These are phyloP conservation scores for Aspergillus indologenus DNA, from an alignment of 495 filamentous ascomycete genomes.

Conservation along the genomic window DNA sequence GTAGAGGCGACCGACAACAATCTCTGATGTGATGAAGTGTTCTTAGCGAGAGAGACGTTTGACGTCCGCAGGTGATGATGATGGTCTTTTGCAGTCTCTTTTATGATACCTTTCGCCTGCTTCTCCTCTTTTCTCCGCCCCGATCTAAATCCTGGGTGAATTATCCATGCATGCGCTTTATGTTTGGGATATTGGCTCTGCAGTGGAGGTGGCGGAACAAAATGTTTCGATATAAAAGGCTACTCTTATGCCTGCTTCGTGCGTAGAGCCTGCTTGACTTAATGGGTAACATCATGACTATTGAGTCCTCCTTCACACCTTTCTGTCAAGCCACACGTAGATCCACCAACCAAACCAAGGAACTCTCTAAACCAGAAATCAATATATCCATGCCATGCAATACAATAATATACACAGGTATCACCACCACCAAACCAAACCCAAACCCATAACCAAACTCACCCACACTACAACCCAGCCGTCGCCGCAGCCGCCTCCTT, in stretches of 20 bases:
- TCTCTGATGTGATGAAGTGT: background rate
- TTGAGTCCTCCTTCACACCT: too few species aligned
- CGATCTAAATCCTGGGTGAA: too few species aligned
- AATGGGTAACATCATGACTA: too few species aligned
- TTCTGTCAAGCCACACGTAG: too few species aligned
- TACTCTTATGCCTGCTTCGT: background rate
- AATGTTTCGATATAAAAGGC: background rate
- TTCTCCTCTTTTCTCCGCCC: background rate
- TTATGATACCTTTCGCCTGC: slow-evolving; percentile 8
- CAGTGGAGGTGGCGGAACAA: background rate
- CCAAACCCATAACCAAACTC: background rate
- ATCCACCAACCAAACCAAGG: too few species aligned
- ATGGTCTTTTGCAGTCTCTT: slow-evolving; percentile 7
- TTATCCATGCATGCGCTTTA: background rate
- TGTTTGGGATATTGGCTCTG: background rate
- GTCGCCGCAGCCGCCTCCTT: slow-evolving; percentile 48
- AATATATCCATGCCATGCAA: slow-evolving; percentile 5
- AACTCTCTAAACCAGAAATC: too few species aligned
- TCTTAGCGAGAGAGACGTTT: slow-evolving; percentile 5
- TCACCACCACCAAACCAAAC: background rate
- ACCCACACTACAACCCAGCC: slow-evolving; percentile 9
- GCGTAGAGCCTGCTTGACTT: background rate
- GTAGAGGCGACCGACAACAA: slow-evolving; percentile 22
- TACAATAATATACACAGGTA: slow-evolving; percentile 15
- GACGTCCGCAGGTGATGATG: background rate